Evolutionary conservation across 306 rosid species (phyloP).

Genomic region (Cicer yamashitae): DNA sequence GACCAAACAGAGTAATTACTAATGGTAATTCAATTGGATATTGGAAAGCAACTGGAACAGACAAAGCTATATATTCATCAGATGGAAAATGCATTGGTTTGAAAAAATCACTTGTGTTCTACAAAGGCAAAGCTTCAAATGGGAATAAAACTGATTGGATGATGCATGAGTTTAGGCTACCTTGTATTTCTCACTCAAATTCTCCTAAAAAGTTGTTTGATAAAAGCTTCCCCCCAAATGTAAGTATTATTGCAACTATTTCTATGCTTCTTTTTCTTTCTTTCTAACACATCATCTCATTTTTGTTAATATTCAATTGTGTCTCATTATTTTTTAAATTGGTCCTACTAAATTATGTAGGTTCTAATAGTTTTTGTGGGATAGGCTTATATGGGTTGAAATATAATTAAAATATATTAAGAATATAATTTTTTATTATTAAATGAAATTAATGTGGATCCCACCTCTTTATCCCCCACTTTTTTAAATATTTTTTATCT

Average conservation of each 20-base stretch:
- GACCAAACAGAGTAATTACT: slow-evolving; percentile 72
- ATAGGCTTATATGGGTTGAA: too few relatives aligned
- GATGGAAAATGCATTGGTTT: slow-evolving; percentile 76
- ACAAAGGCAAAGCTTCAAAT: slow-evolving; percentile 80
- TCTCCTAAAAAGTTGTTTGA: slow-evolving; percentile 50
- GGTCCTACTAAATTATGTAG: too few relatives aligned
- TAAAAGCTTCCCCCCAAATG: slow-evolving; percentile 63
- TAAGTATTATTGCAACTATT: slow-evolving; percentile 36
- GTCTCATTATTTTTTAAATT: too few relatives aligned
- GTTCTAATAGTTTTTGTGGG: too few relatives aligned
- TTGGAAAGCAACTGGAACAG: slow-evolving; percentile 95
- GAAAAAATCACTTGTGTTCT: slow-evolving; percentile 87
- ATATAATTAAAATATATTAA: too few relatives aligned
- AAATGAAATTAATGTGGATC: not conserved
- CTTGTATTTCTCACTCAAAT: slow-evolving; percentile 48
- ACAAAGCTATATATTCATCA: slow-evolving; percentile 74
- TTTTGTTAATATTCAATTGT: too few relatives aligned
- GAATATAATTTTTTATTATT: not conserved
- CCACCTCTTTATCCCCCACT: not conserved
- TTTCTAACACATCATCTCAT: too few relatives aligned
- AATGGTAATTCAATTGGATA: slow-evolving; percentile 56
- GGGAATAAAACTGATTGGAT: slow-evolving; percentile 90
- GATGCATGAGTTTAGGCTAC: slow-evolving; percentile 91
- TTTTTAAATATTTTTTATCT: too few relatives aligned
- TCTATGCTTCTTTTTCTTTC: too few relatives aligned